Evolutionary conservation across 1,284 basidiomycete species (phyloP), one percentile per base, ranked within the genome.

Genomic region (Pisolithus thermaeus): DNA sequence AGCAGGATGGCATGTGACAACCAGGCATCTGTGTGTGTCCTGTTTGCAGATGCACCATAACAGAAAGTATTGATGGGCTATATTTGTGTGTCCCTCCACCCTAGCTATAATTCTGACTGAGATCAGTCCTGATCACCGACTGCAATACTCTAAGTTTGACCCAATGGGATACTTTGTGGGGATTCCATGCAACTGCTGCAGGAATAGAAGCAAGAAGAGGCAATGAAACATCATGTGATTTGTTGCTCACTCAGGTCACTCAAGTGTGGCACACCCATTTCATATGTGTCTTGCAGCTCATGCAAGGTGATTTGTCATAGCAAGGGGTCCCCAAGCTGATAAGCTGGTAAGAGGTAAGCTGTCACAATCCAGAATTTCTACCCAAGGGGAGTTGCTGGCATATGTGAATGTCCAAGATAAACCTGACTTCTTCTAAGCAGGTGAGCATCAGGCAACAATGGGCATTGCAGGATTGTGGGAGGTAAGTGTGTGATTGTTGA

Each of bases 141-240:
- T 97, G 14, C 95, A 97, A 72, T 83, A 90, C 61, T 99, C 97
- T 81, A 97, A 97, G 72, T 85, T 99, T 53, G 97, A 99, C 68
- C 97, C 97, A 6, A 96, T 97, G 1, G 97, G 97, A 3, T 98
- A 97, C 75, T 99, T 95, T 68, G 92, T 97, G 42, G 97, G 97
- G 2, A 8, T 99, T 96, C 78, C 93, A 97, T 61, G 96, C 96
- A 20, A 97, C 96, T 2, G 85, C 95, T 1, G 87, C 93, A 1
- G 97, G 97, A 1, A 25, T 92, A 96, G 70, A 99, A 99, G 66
- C 96, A 99, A 66, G 95, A 97, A 61, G 97, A 99, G 67, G 94
- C 94, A 4, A 97, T 95, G 84, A 99, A 98, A 71, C 90, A 92
- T 64, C 77, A 99, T 52, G 97, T 99, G 75, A 99, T 25, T 25